Evolutionary conservation across 176 grass and related monocot genomes (phyloP), one percentile per base, ranked within the genome.

Genomic region (Oryza glaberrima): DNA sequence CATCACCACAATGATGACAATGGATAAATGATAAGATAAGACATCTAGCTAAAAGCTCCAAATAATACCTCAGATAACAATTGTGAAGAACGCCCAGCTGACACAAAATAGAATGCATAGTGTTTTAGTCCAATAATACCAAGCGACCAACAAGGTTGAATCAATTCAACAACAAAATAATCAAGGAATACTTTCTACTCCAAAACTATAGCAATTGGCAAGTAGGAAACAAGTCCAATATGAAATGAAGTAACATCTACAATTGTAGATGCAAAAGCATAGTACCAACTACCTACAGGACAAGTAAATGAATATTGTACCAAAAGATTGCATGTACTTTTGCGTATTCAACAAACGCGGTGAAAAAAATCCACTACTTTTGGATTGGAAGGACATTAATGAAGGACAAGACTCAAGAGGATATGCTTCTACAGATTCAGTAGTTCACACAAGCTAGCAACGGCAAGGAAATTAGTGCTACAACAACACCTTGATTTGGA

Each of bases 11-110:
- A 44, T 44, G 45, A 48, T 52, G 70, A 88, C 17, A 65, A 51
- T 49, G 12, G 12, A 38, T 51, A 73, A 73, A 70, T 34, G 6
- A n/a, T 22, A 81, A 38, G 47, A 67, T 25, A 41, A 36, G 64
- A 86, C 14, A 78, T 51, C 40, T 80, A 85, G 65, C 13, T 12
- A 44, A 82, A 88, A 88, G 44, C 10, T 58, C 6, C 16, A 56
- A 80, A 79, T 17, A 60, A 74, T 93, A 98, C 93, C 93, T 98
- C 72, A 65, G 56, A 64, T 77, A 98, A 74, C 72, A 92, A 67
- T 47, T 86, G 70, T 1, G 45, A 49, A 49, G 76, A 90, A 32
- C 91, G 85, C 56, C 88, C 93, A 88, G 91, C 93, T 98, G 89
- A 35, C 6, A 79, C 12, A 78, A 83, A 75, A 72, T 52, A 81